Conservation (phyloP, 495 filamentous ascomycete species). For the Endocarpon pusillum region DNA sequence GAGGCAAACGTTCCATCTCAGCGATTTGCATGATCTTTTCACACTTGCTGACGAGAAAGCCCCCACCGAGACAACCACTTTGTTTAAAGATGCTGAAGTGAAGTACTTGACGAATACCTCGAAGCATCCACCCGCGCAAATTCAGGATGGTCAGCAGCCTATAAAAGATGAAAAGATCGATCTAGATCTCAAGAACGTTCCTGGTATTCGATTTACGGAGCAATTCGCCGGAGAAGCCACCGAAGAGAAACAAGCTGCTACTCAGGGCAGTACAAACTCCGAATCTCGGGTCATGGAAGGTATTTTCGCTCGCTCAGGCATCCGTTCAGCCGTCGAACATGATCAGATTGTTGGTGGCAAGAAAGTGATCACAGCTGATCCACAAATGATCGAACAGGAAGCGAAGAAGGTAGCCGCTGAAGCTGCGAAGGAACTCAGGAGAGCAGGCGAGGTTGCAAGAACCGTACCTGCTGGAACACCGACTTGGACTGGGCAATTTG, state of each 20-base stretch:
- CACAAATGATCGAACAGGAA: constrained; percentile 59
- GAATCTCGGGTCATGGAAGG: constrained; percentile 63
- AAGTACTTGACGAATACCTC: constrained; percentile 30
- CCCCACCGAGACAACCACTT: constrained; percentile 61
- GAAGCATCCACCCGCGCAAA: constrained; percentile 6
- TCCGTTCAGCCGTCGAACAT: constrained; percentile 75
- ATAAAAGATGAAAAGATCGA: constrained; percentile 17
- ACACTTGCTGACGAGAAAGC: constrained; percentile 50
- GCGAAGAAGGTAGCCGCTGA: constrained; percentile 61
- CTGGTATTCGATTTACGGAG: constrained; percentile 42
- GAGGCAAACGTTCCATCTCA: constrained; percentile 65
- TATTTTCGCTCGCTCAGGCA: constrained; percentile 68
- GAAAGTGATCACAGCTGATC: constrained; percentile 45
- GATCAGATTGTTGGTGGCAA: constrained; percentile 64
- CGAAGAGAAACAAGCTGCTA: constrained; percentile 18
- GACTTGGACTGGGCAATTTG: constrained; percentile 83
- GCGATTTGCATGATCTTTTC: constrained; percentile 83
- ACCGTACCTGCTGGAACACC: constrained; percentile 63
- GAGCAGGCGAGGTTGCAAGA: constrained; percentile 52
- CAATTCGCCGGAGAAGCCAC: constrained; percentile 29
- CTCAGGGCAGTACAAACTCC: constrained; percentile 26
- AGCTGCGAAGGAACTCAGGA: constrained; percentile 55
- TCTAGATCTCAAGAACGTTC: constrained; percentile 32
- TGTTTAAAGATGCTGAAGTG: constrained; percentile 74
- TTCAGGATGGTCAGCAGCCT: constrained; percentile 4